These are phyloP conservation scores for Umbilicus rupestris DNA, from an alignment of 164 flowering plant genomes.

Conservation along the genomic window DNA sequence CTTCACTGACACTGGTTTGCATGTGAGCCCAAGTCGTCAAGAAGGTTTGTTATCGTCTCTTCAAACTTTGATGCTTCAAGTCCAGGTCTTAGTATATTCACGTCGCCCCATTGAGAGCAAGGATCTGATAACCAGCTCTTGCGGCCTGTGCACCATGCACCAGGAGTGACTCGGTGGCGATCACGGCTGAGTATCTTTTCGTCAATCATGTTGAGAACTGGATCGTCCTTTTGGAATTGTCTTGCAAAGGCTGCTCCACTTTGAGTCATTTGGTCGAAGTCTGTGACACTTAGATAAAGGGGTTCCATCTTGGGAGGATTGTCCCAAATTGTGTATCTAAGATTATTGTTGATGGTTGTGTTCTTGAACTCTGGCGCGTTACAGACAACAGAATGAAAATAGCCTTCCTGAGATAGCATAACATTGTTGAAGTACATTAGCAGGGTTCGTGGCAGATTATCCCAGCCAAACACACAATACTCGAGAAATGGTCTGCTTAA, in stretches of 20 bases:
- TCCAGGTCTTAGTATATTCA: conserved; percentile 63
- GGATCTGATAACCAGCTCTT: conserved; percentile 51
- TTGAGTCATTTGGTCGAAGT: conserved; percentile 51
- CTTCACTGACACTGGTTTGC: conserved; percentile 7
- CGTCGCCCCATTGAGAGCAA: conserved; percentile 81
- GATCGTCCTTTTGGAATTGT: conserved; percentile 58
- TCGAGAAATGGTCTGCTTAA: conserved; percentile 4
- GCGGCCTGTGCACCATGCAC: conserved; percentile 73
- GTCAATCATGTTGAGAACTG: conserved; percentile 63
- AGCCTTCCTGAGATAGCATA: conserved; percentile 67
- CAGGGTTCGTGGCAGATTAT: conserved; percentile 76
- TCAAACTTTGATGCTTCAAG: conserved; percentile 46
- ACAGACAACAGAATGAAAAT: conserved; percentile 86
- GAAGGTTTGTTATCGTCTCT: conserved; percentile 33
- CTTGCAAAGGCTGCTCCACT: conserved; percentile 95
- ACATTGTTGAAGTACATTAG: conserved; percentile 82
- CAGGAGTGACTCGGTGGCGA: conserved; percentile 39
- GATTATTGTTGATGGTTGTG: conserved; percentile 69
- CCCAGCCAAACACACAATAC: neutral
- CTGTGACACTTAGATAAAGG: conserved; percentile 40
- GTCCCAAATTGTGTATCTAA: conserved; percentile 84
- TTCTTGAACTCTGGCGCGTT: conserved; percentile 74
- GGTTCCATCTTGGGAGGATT: conserved; percentile 93
- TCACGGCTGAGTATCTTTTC: conserved; percentile 56
- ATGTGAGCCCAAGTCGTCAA: conserved; percentile 16